These are phyloP conservation scores for Aureobasidium sp. DNA, from an alignment of 2,329 filamentous ascomycete species.

Conservation along the genomic window DNA sequence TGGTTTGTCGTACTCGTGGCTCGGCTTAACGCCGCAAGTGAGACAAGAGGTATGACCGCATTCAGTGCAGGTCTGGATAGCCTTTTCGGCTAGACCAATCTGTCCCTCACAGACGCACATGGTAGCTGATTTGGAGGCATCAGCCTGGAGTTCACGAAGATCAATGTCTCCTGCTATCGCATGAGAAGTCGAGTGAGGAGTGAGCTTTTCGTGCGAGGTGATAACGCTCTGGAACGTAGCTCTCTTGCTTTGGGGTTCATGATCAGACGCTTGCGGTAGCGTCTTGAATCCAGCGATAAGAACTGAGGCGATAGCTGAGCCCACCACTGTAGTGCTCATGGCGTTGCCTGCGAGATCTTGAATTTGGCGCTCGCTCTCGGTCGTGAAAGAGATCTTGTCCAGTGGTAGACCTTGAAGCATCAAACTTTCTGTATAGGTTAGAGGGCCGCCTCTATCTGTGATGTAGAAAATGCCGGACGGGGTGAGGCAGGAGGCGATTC, in stretches of 20 bases:
- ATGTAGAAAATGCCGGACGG: conserved; percentile 55
- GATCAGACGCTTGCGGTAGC: not conserved
- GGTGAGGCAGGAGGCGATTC: conserved; percentile 59
- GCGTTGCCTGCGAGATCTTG: conserved; percentile 71
- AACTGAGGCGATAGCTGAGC: conserved; percentile 51
- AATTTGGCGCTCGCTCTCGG: conserved; percentile 49
- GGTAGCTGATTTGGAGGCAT: conserved; percentile 1
- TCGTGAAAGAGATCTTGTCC: conserved; percentile 53
- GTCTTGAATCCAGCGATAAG: conserved; percentile 38
- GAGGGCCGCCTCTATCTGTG: conserved; percentile 50
- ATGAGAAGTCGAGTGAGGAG: not conserved
- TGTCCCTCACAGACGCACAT: conserved; percentile 53
- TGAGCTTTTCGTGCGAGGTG: not conserved
- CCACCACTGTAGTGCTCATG: conserved; percentile 68
- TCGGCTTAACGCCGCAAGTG: conserved; percentile 47
- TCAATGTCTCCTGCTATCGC: not conserved
- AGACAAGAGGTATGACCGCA: conserved; percentile 50
- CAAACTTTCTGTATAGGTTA: conserved; percentile 57
- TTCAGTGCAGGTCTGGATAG: conserved; percentile 40
- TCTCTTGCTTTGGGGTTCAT: not conserved
- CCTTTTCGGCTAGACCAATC: conserved; percentile 28
- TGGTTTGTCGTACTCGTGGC: conserved; percentile 34
- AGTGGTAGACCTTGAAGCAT: conserved; percentile 61
- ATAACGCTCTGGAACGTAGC: not conserved
- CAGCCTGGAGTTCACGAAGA: not conserved